Base-by-base conservation (phyloP, 345 rosid species). In the Moringa oleifera region DNA sequence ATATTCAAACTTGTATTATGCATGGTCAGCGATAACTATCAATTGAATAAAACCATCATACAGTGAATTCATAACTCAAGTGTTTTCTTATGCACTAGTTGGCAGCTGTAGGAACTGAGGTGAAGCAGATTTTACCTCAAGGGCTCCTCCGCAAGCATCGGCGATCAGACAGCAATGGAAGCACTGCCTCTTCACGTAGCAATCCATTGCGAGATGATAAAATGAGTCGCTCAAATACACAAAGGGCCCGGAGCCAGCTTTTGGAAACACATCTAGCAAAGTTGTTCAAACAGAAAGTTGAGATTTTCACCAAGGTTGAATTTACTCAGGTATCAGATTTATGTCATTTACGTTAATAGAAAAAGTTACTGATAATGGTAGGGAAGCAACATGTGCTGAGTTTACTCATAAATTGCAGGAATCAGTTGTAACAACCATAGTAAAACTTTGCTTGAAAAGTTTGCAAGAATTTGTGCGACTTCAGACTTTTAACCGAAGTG, bases 241-340 rank as follows among this genome's bases (percentile, higher is more conserved):
- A 89, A 51, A 80, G 81, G 73, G 97, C 90, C 47, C 80, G 93
- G 83, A 91, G 97, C 68, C 99, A 95, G 82, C 93, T 95, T 71
- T 75, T 95, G 62, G 99, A 95, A 78, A 91, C 96, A 55, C 99
- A 95, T 82, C 88, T 95, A 23, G 97, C 99, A 22, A 95, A 95
- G 79, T 81, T 95, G 74, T 95, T 95, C 73, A 95, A 95, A 82
- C 96, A 95, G 71, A 95, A 95, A 80, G 85, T 95, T 60, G 96
- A 95, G 70, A 95, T 95, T 65, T 91, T 95, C 74, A 95, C 97
- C 15, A 95, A 88, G 82, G 88, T 89, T 22, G 99, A 88, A 78
- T 85, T 67, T 75, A 91, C 95, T 12, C 99, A 89, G 99, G 99
- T 93, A 74, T 58, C 23, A 24, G 24, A 24, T 36, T 15, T 21